A percentile compares a stretch with the other conserved stretches of the same genome.
phyloP scores from a whole-genome alignment of 805 yeast species.

The Myxozyma monticola region DNA sequence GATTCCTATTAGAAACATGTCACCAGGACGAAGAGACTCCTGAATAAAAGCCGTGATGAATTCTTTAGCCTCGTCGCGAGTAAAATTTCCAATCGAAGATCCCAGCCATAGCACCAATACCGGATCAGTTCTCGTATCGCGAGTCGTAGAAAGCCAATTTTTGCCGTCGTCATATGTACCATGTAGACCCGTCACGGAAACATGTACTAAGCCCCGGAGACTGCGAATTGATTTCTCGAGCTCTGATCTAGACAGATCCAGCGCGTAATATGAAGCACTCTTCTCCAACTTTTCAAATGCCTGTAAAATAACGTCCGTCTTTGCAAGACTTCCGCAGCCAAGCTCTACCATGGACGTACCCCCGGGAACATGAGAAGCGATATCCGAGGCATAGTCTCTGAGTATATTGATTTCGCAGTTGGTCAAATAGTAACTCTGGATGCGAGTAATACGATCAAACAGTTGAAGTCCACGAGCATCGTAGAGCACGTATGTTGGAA shows the following conservation, averaged over 20 bases:
- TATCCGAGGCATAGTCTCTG: constrained; percentile 10
- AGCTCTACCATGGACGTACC: constrained; percentile 26
- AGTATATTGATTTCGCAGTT: constrained; percentile 22
- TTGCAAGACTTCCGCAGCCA: constrained; percentile 31
- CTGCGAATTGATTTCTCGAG: constrained; percentile 18
- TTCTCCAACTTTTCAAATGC: constrained; percentile 23
- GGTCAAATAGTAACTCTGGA: constrained; percentile 27
- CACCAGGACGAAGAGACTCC: constrained; percentile 15
- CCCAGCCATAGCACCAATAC: constrained; percentile 31
- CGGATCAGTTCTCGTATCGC: neutral
- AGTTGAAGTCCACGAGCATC: constrained; percentile 31
- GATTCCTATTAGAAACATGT: constrained; percentile 27
- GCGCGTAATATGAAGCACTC: constrained; percentile 25
- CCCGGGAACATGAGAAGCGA: constrained; percentile 20
- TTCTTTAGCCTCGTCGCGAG: constrained; percentile 21
- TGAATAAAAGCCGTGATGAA: constrained; percentile 17
- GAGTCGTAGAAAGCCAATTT: constrained; percentile 19
- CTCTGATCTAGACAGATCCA: constrained; percentile 27
- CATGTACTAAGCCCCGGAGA: constrained; percentile 8
- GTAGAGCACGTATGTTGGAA: constrained; percentile 29
- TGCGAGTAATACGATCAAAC: constrained; percentile 28
- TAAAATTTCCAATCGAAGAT: constrained; percentile 31
- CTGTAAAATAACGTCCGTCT: constrained; percentile 24
- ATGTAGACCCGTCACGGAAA: constrained; percentile 24
- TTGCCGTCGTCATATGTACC: constrained; percentile 31